Conservation (phyloP, 2,329 filamentous ascomycete genomes). For the Huntiella moniliformis region DNA sequence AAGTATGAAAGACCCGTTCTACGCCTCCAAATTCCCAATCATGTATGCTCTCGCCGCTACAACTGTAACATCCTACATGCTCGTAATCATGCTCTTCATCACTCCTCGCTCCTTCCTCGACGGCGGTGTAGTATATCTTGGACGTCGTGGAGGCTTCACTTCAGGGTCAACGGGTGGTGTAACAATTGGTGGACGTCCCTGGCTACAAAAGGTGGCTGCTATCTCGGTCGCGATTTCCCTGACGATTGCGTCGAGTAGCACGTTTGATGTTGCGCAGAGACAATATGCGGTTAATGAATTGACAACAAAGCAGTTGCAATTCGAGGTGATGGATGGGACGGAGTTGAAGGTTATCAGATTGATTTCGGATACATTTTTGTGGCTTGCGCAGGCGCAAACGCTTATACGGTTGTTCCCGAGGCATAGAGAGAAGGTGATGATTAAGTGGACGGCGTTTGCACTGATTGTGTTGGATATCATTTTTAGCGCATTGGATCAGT, state of each 20-base stretch:
- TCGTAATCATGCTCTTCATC: slow-evolving; percentile 85
- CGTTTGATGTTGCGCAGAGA: slow-evolving; percentile 62
- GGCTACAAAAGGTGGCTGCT: slow-evolving; percentile 72
- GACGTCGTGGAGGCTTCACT: slow-evolving; percentile 69
- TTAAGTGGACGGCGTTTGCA: slow-evolving; percentile 95
- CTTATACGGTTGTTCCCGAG: slow-evolving; percentile 88
- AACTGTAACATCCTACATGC: slow-evolving; percentile 77
- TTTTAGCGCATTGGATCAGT: slow-evolving; percentile 84
- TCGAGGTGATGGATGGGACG: slow-evolving; percentile 61
- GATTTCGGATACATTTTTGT: slow-evolving; percentile 89
- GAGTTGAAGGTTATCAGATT: slow-evolving; percentile 81
- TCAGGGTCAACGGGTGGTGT: slow-evolving; percentile 61
- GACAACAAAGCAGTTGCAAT: slow-evolving; percentile 58
- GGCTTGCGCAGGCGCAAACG: slow-evolving; percentile 94
- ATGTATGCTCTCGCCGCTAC: slow-evolving; percentile 83
- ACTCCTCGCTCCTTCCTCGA: slow-evolving; percentile 88
- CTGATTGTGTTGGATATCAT: slow-evolving; percentile 79
- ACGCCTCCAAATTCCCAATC: slow-evolving; percentile 81
- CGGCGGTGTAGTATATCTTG: slow-evolving; percentile 64
- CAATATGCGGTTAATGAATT: slow-evolving; percentile 68
- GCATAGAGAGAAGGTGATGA: slow-evolving; percentile 92
- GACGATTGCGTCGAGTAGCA: slow-evolving; percentile 83
- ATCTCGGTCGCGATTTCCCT: slow-evolving; percentile 64
- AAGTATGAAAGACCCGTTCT: slow-evolving; percentile 71
- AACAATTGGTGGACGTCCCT: slow-evolving; percentile 77